Conservation (phyloP, 179 eudicot species). For the Actinidia arguta region DNA sequence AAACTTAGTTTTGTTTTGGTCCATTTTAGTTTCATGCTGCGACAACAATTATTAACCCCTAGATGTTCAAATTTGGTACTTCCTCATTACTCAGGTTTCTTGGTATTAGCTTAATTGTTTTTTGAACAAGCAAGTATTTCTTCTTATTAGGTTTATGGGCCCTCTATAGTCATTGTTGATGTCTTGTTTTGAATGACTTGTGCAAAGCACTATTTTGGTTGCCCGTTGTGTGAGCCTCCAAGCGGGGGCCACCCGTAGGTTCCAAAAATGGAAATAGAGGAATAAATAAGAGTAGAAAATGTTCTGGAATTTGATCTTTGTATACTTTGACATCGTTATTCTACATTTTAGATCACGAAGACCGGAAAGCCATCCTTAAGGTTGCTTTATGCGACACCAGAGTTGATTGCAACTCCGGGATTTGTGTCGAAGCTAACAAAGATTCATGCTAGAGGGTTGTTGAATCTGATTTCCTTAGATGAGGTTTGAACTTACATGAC, state of each 20-base stretch:
- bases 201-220: too few relatives aligned
- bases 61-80: neutral
- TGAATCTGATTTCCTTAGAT: conserved; percentile 91
- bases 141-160: too few relatives aligned
- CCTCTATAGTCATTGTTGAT: neutral
- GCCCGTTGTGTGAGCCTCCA: too few relatives aligned
- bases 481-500: conserved; percentile 59
- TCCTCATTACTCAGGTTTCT: neutral
- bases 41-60: neutral
- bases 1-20: neutral
- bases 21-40: conserved; percentile 5
- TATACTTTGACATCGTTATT: conserved; percentile 10
- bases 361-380: conserved; percentile 83
- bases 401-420: conserved; percentile 87
- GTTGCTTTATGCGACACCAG: conserved; percentile 95
- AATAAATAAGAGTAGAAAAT: too few relatives aligned
- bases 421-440: conserved; percentile 77
- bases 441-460: conserved; percentile 80
- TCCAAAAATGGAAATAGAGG: too few relatives aligned
- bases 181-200: conserved; percentile 16
- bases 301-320: conserved; percentile 13
- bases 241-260: too few relatives aligned
- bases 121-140: too few relatives aligned
- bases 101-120: neutral
- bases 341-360: conserved; percentile 76